Base-by-base conservation (phyloP, 2,329 filamentous ascomycete species). In the Septoria petroselini region DNA sequence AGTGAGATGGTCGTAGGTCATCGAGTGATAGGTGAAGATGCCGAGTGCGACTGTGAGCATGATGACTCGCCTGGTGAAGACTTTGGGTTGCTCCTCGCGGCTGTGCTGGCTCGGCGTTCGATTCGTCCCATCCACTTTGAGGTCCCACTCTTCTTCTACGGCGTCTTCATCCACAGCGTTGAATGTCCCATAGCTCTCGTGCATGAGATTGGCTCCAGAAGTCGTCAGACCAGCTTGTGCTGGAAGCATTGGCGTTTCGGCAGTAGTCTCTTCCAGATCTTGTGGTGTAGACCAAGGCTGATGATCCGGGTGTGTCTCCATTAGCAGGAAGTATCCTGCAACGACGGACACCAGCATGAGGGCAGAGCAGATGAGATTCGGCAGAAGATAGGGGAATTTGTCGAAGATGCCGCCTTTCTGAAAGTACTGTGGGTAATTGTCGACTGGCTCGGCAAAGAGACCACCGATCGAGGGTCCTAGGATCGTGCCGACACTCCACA, bases 21-120 rank as follows among this genome's bases (percentile, higher is more conserved):
- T 96, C 30, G 86, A 89, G 70, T 96, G 91, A 67, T 95, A 95
- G 3, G 89, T 93, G 72, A 95, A 95, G 56, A 96, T 88, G 37
- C 86, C 88, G 40, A 96, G 73, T 1, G 91, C 85, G n/a, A 89
- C 64, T 31, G 93, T 82, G 45, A 95, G 80, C 68, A 86, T 83
- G 58, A 87, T 74, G 53, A 95, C 83, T 33, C 79, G 80, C 68
- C 72, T 76, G 1, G 78, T 84, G 59, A 84, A 81, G 43, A 78
- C 75, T 52, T 74, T 75, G 21, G 71, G 64, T 11, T 66, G 65
- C 42, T 60, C 39, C 3, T 21, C 58, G 2, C 50, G 47, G 50
- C 59, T 59, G 21, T 51, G 67, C 39, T 71, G 62, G 23, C 65
- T 68, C 6, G 60, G 54, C 14, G 58, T 54, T 35, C 59, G 61